These are phyloP conservation scores for Solanum sitiens DNA, from an alignment of 257 asterid species.

Conservation along the genomic window DNA sequence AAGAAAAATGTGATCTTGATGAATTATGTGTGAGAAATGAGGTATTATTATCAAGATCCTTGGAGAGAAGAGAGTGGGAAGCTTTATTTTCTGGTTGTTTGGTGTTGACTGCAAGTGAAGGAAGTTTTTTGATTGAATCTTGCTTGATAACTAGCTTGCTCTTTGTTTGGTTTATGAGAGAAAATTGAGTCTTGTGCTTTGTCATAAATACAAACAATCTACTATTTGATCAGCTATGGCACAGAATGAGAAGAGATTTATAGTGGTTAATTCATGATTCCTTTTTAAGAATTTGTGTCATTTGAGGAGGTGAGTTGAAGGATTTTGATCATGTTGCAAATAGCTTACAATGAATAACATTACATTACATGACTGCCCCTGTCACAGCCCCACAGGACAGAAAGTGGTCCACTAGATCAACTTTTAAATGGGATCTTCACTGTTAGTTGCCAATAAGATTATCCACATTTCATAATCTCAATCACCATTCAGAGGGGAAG, in stretches of 20 bases:
- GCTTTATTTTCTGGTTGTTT: not conserved
- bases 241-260: not conserved
- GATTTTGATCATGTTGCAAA: not conserved
- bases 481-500: not conserved
- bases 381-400: not conserved
- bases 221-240: not conserved
- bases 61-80: not conserved
- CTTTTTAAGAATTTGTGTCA: not conserved
- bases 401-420: not conserved
- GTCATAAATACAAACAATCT: not conserved
- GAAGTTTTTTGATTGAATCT: not conserved
- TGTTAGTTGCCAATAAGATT: not conserved
- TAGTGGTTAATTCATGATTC: not conserved
- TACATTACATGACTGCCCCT: not conserved
- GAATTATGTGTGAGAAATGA: not conserved
- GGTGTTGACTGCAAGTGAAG: not conserved
- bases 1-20: not conserved
- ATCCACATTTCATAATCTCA: not conserved
- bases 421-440: not conserved
- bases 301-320: not conserved
- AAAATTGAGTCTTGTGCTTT: not conserved
- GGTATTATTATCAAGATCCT: not conserved
- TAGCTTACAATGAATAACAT: not conserved
- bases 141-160: not conserved
- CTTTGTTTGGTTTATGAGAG: not conserved